Percentiles rank a stretch among this genome's conserved stretches.
Conservation (phyloP, 805 yeast genomes). For the Saccharomycopsis vini region DNA sequence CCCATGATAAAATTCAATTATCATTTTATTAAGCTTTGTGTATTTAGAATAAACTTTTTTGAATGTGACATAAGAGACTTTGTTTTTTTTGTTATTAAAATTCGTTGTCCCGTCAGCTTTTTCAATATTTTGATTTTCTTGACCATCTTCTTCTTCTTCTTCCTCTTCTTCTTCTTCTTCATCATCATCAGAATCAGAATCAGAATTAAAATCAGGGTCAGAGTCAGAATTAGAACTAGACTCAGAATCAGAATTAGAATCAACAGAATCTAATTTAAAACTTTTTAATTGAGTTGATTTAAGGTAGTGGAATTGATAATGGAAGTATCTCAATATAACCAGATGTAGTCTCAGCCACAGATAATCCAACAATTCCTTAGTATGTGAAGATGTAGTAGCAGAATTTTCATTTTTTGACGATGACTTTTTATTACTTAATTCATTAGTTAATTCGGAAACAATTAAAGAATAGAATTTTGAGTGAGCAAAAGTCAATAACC, state of each 20-base stretch:
- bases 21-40: slow-evolving; percentile 2
- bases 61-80: slow-evolving; percentile 4
- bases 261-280: background rate
- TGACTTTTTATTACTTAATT: too few relatives aligned
- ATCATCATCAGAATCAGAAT: background rate
- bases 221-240: too few relatives aligned
- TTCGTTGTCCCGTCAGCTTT: background rate
- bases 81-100: background rate
- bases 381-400: background rate
- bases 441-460: background rate
- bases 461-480: slow-evolving; percentile 1
- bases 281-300: slow-evolving; percentile 8
- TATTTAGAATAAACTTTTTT: slow-evolving; percentile 7
- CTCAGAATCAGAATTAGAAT: too few relatives aligned
- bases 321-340: slow-evolving; percentile 10
- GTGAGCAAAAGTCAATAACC: slow-evolving; percentile 9
- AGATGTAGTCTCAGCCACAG: slow-evolving; percentile 12
- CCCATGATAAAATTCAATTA: slow-evolving; percentile 5
- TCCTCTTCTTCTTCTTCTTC: slow-evolving; percentile 1
- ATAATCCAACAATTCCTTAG: slow-evolving; percentile 4
- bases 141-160: slow-evolving; percentile 12
- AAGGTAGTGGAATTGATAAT: slow-evolving; percentile 12
- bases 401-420: background rate
- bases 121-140: slow-evolving; percentile 1
- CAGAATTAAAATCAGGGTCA: background rate